These are phyloP conservation scores for Neospora caninum DNA, from an alignment of 169 alveolate species.

Conservation along the genomic window DNA sequence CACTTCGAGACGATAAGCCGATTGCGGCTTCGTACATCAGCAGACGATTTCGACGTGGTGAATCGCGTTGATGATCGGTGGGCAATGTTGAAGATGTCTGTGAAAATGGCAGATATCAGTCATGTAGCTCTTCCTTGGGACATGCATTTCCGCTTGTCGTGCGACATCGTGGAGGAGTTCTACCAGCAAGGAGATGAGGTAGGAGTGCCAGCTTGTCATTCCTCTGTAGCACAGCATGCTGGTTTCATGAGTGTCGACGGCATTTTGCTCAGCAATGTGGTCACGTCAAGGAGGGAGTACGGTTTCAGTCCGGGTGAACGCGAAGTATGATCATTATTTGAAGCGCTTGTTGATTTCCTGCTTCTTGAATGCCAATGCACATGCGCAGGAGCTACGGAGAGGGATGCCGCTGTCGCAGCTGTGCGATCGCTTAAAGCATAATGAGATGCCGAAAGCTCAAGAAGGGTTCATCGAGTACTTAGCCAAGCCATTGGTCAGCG, in stretches of 20 bases:
- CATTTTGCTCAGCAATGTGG: no score
- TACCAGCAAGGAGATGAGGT: constrained; percentile 84
- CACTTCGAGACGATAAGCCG: constrained; percentile 82
- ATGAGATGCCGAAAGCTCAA: constrained; percentile 85
- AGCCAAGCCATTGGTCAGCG: constrained; percentile 80
- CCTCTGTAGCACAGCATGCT: neutral
- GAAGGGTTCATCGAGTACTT: constrained; percentile 85
- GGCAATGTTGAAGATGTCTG: constrained; percentile 76
- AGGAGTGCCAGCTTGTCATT: neutral
- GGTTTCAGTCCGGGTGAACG: no score
- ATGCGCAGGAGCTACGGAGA: constrained; percentile 75
- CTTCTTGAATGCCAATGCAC: neutral
- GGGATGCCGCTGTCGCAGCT: constrained; percentile 85
- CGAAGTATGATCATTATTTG: no score
- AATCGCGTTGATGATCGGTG: constrained; percentile 27
- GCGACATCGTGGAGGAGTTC: constrained; percentile 80
- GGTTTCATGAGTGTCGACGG: no score
- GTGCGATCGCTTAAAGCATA: constrained; percentile 87
- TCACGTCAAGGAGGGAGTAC: no score
- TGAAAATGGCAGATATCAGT: constrained; percentile 85
- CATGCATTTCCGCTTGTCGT: constrained; percentile 80
- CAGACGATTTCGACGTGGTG: constrained; percentile 17
- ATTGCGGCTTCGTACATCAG: constrained; percentile 70
- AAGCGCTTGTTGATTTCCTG: no score
- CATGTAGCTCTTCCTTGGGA: constrained; percentile 79